Evolutionary conservation across 345 rosid species (phyloP).

Genomic region (Geranium brycei): DNA sequence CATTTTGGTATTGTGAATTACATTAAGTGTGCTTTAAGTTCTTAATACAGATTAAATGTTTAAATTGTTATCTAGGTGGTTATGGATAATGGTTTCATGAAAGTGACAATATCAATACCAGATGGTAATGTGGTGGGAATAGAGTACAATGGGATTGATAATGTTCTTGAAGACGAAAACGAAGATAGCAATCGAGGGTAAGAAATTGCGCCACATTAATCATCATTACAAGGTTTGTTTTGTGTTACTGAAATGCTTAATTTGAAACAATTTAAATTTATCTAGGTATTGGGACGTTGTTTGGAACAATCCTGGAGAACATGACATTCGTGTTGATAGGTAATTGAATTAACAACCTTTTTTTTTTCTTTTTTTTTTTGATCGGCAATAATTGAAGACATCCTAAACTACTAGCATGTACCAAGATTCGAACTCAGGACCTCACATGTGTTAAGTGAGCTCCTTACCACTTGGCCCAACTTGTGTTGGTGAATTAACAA

Average conservation of each 20-base stretch:
- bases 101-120: slow-evolving; percentile 50
- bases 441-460: too few species aligned
- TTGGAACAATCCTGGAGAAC: slow-evolving; percentile 43
- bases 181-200: slow-evolving; percentile 48
- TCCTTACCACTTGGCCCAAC: too few species aligned
- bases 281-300: slow-evolving; percentile 79
- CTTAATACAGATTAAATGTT: not conserved
- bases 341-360: not conserved
- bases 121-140: slow-evolving; percentile 48
- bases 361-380: too few species aligned
- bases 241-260: not conserved
- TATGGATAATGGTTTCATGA: slow-evolving; percentile 54
- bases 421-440: too few species aligned
- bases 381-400: too few species aligned
- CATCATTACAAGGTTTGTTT: not conserved
- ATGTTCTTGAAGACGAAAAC: slow-evolving; percentile 32
- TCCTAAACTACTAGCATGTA: too few species aligned
- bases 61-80: slow-evolving; percentile 30
- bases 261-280: not conserved
- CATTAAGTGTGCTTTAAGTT: too few species aligned
- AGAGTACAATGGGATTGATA: slow-evolving; percentile 43
- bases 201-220: not conserved
- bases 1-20: not conserved
- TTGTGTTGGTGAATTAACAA: not conserved
- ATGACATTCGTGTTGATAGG: not conserved